Evolutionary conservation across 495 filamentous ascomycete genomes (phyloP).

Genomic region (Annulohypoxylon stygium): DNA sequence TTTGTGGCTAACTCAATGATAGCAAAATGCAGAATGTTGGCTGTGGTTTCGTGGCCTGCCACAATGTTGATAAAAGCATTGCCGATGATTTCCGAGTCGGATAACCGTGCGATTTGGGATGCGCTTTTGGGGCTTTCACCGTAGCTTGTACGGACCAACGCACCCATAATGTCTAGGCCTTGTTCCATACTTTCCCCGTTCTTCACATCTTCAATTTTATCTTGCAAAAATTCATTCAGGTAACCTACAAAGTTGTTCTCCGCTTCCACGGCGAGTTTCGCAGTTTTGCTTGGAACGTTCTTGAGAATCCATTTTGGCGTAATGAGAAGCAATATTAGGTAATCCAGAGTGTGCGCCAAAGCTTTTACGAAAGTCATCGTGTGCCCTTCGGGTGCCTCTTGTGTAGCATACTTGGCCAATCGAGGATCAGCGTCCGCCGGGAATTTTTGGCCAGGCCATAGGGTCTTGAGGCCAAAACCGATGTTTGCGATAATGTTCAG

Average conservation of each 20-base stretch:
- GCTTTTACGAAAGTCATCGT: slow-evolving; percentile 71
- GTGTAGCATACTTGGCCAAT: slow-evolving; percentile 59
- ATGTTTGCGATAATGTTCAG: slow-evolving; percentile 77
- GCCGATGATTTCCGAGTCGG: slow-evolving; percentile 72
- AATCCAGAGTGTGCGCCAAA: slow-evolving; percentile 63
- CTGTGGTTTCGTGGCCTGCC: slow-evolving; percentile 80
- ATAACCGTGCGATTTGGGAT: slow-evolving; percentile 50
- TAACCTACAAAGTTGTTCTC: slow-evolving; percentile 73
- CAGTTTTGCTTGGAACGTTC: slow-evolving; percentile 65
- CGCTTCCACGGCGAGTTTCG: slow-evolving; percentile 62
- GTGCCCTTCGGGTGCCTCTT: slow-evolving; percentile 64
- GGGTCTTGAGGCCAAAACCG: slow-evolving; percentile 71
- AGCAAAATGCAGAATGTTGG: slow-evolving; percentile 74
- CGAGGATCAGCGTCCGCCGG: slow-evolving; percentile 55
- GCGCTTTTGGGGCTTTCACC: slow-evolving; percentile 38
- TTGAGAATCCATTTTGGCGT: slow-evolving; percentile 62
- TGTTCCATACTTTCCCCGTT: slow-evolving; percentile 56
- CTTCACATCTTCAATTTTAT: slow-evolving; percentile 65
- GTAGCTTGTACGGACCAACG: slow-evolving; percentile 63
- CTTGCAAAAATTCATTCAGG: slow-evolving; percentile 71
- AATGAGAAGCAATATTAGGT: slow-evolving; percentile 67
- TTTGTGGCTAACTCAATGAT: slow-evolving; percentile 72
- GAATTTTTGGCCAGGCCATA: slow-evolving; percentile 66
- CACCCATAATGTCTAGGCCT: slow-evolving; percentile 76
- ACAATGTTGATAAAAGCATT: slow-evolving; percentile 80